These are phyloP conservation scores for Pezicula neosporulosa DNA, from an alignment of 2,329 filamentous ascomycete species.

Conservation along the genomic window DNA sequence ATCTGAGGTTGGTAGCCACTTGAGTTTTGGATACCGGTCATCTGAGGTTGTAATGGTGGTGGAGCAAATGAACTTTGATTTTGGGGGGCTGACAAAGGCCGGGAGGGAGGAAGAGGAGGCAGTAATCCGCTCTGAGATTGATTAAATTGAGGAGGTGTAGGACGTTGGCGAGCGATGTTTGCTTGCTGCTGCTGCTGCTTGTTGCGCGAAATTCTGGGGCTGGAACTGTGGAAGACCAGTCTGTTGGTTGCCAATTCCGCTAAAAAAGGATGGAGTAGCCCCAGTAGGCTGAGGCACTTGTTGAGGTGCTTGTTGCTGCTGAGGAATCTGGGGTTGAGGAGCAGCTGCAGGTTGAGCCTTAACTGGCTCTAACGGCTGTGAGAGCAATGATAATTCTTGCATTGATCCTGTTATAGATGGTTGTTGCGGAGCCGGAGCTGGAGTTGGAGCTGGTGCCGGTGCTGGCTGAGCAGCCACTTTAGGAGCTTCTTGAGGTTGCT, in stretches of 20 bases:
- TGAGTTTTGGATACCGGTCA: conserved; percentile 63
- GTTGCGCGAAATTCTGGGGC: conserved; percentile 30
- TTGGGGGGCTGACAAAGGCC: conserved; percentile 84
- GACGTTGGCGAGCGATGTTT: conserved; percentile 61
- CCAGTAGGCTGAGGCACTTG: conserved; percentile 43
- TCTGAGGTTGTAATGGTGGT: conserved; percentile 76
- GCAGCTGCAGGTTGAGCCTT: conserved; percentile 30
- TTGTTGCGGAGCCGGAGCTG: conserved; percentile 36
- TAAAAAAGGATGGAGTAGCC: conserved; percentile 58
- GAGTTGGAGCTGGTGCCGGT: conserved; percentile 35
- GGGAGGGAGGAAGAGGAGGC: conserved; percentile 70
- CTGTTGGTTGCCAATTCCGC: conserved; percentile 43
- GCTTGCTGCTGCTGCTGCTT: conserved; percentile 35
- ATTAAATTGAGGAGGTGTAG: conserved; percentile 60
- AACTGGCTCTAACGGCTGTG: conserved; percentile 54
- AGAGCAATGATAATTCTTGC: conserved; percentile 63
- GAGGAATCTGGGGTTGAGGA: conserved; percentile 32
- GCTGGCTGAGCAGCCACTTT: conserved; percentile 32
- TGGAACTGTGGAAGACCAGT: conserved; percentile 38
- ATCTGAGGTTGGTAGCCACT: conserved; percentile 55
- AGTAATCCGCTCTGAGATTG: conserved; percentile 62
- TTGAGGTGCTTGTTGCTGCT: conserved; percentile 26
- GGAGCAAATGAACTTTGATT: conserved; percentile 71
- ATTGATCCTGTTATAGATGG: conserved; percentile 66
- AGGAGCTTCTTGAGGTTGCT: conserved; percentile 33